Conservation (phyloP, 2,329 filamentous ascomycete species). For the Rhynchosporium agropyri region DNA sequence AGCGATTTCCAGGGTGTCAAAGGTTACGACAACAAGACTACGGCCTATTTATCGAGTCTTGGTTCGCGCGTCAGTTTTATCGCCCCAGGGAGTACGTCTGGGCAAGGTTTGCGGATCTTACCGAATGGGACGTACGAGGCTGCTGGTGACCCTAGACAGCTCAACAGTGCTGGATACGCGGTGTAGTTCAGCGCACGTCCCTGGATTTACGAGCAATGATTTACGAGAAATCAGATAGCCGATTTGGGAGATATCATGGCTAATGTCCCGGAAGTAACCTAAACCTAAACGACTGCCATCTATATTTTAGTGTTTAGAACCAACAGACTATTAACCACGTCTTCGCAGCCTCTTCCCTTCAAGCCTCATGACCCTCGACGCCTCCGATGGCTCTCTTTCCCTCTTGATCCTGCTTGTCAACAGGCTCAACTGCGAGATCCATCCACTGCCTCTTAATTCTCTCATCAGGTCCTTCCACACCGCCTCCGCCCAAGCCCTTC, state of each 20-base stretch:
- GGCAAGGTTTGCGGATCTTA: conserved; percentile 65
- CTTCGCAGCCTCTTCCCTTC: too few species aligned
- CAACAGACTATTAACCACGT: too few species aligned
- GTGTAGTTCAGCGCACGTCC: conserved; percentile 42
- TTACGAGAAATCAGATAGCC: background rate
- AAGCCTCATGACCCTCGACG: background rate
- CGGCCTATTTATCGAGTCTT: conserved; percentile 56
- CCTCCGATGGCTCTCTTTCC: background rate
- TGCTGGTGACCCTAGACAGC: conserved; percentile 74
- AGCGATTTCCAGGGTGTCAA: conserved; percentile 41
- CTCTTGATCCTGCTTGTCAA: background rate
- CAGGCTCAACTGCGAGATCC: too few species aligned
- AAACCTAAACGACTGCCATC: too few species aligned
- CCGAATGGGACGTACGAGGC: conserved; percentile 74
- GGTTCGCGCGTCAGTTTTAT: conserved; percentile 66
- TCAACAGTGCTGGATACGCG: conserved; percentile 66
- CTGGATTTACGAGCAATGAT: conserved; percentile 1
- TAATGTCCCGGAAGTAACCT: background rate
- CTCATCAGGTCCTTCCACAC: background rate
- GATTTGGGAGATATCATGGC: background rate
- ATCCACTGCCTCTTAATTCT: background rate
- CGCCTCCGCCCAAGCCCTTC: background rate
- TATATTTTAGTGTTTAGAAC: too few species aligned
- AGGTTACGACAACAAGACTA: conserved; percentile 61
- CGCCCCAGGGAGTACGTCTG: conserved; percentile 56